phyloP scores from a whole-genome alignment of 2,329 filamentous ascomycete genomes.

The Chrysoporthe austroafricana region DNA sequence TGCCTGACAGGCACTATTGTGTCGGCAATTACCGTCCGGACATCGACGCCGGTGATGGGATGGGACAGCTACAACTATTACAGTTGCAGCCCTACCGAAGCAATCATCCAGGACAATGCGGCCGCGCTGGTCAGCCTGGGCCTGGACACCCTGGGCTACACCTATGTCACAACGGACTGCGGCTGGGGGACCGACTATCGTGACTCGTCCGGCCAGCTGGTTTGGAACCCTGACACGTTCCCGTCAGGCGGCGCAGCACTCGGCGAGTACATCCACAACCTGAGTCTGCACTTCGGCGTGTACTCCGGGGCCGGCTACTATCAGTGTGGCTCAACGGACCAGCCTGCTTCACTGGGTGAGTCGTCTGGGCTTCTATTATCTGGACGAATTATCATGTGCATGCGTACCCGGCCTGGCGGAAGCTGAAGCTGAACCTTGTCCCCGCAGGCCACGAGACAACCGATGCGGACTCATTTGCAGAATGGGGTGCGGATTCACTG shows the following conservation, averaged over 20 bases:
- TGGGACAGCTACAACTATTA: slow-evolving; percentile 66
- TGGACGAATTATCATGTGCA: neutral
- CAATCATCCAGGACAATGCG: slow-evolving; percentile 54
- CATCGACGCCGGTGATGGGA: slow-evolving; percentile 48
- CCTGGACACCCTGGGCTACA: slow-evolving; percentile 57
- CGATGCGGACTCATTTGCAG: slow-evolving; percentile 45
- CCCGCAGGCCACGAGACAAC: slow-evolving; percentile 45
- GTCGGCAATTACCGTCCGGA: slow-evolving; percentile 24
- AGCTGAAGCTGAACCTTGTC: neutral
- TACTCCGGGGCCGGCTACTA: slow-evolving; percentile 55
- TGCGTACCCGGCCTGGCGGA: neutral
- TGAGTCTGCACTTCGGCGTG: slow-evolving; percentile 56
- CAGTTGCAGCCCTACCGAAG: slow-evolving; percentile 52
- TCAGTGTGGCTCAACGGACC: slow-evolving; percentile 47
- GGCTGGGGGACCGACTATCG: slow-evolving; percentile 54
- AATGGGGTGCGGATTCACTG: slow-evolving; percentile 52
- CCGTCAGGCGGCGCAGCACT: slow-evolving; percentile 54
- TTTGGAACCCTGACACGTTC: slow-evolving; percentile 55
- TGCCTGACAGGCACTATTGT: slow-evolving; percentile 6
- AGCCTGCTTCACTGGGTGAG: slow-evolving; percentile 49
- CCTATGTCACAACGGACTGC: slow-evolving; percentile 60
- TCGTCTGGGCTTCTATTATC: neutral
- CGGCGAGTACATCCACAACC: slow-evolving; percentile 52
- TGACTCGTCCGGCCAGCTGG: slow-evolving; percentile 48
- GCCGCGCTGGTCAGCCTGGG: slow-evolving; percentile 57